phyloP scores from a whole-genome alignment of 2,329 filamentous ascomycete species.

The Aspergillus persii region DNA sequence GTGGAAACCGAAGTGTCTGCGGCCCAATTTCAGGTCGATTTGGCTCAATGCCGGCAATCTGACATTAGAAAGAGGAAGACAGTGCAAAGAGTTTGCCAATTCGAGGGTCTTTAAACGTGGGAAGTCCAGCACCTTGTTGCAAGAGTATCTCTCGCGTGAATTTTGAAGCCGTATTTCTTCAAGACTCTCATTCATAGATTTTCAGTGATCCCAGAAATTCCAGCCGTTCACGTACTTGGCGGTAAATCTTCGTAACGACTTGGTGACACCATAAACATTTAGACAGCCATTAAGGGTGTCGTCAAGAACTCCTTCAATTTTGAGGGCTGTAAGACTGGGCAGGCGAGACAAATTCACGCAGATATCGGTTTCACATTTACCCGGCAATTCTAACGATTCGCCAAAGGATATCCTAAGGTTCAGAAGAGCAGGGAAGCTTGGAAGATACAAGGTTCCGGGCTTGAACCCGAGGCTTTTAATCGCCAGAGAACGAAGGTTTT shows the following conservation, averaged over 20 bases:
- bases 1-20: not conserved
- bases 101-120: not conserved
- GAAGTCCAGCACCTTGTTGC: not conserved
- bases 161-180: not conserved
- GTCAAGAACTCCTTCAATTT: not conserved
- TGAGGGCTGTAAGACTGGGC: not conserved
- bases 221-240: not conserved
- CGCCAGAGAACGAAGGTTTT: not conserved
- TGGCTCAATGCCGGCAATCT: not conserved
- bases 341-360: not conserved
- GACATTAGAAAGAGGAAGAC: not conserved
- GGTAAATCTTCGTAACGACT: not conserved
- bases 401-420: not conserved
- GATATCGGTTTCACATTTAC: not conserved
- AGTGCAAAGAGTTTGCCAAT: not conserved
- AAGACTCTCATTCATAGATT: not conserved
- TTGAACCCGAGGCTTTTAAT: not conserved
- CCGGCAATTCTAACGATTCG: not conserved
- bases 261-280: not conserved
- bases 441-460: not conserved
- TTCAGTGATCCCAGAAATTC: not conserved
- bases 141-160: not conserved
- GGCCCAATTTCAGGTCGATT: not conserved
- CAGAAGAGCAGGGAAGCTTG: not conserved
- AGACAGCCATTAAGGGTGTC: not conserved